Base-by-base conservation (phyloP, 495 filamentous ascomycete species). In the Podospora appendiculata region DNA sequence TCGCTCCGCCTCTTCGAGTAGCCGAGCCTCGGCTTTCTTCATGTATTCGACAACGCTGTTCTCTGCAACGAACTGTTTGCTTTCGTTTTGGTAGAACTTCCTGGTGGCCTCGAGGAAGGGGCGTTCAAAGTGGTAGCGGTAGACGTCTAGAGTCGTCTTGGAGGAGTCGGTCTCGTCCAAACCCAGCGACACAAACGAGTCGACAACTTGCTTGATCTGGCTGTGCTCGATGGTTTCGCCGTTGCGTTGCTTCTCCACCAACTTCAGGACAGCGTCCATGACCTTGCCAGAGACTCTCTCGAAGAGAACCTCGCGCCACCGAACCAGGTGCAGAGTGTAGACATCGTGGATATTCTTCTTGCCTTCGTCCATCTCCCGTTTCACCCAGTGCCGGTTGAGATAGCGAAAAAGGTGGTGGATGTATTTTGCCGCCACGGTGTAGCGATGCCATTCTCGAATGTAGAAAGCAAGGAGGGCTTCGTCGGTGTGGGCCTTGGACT, bases 1-100 rank as follows among this genome's bases (percentile, higher is more conserved):
- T 36, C 92, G 90, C 53, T 89, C 87, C 70, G 95, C 95, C 70
- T 99, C 93, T 68, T 99, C 93, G 2, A 86, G 78, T 43, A 99
- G 70, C n/a, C 93, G 83, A 16, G 83, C 71, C 69, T 97, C 94
- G 13, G 93, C 94, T 75, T 99, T 99, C 77, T 97, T 97, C 94
- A 97, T 97, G 70, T 97, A 99, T 63, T 99, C 93, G 32, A 99
- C 91, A 7, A 97, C 90, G 57, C 88, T 95, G 62, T 99, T 99
- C 64, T 97, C 92, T 8, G 90, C 86, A 9, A 97, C 84, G 63
- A 97, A 99, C 59, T 88, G 86, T 54, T 89, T 87, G 49, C 91
- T 96, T 64, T 99, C 93, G 40, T 85, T 85, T 55, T 91, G 78
- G 65, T 97, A 99, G 69, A 96, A 97, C 6, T 70, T 64, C 56